Evolutionary conservation across 2,329 filamentous ascomycete species (phyloP).

Genomic region (Xenoacremonium recifei): DNA sequence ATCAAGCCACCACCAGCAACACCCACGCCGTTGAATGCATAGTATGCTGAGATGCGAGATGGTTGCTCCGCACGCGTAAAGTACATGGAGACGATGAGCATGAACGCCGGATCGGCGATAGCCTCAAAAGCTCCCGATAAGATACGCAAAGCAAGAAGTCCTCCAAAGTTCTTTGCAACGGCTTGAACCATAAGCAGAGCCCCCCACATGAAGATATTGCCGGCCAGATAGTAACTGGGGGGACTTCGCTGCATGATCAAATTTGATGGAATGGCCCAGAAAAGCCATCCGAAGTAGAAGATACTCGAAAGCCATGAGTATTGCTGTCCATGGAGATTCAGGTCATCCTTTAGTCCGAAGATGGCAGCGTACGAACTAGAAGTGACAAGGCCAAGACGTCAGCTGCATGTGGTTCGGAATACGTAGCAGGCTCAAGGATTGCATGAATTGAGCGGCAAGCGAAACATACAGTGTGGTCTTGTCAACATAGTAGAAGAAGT

Average conservation of each 20-base stretch:
- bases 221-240: conserved; percentile 35
- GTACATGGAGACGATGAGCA: conserved; percentile 66
- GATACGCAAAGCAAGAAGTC: conserved; percentile 54
- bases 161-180: conserved; percentile 54
- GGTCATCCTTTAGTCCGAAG: conserved; percentile 60
- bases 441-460: too few relatives aligned
- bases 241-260: conserved; percentile 32
- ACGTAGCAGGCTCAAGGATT: too few relatives aligned
- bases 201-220: conserved; percentile 57
- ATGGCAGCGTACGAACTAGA: conserved; percentile 65
- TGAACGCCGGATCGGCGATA: conserved; percentile 47
- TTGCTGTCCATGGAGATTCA: conserved; percentile 54
- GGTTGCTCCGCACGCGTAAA: conserved; percentile 63
- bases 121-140: conserved; percentile 66
- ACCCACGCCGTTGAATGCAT: conserved; percentile 56
- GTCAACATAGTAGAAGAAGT: conserved; percentile 40
- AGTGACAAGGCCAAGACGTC: too few relatives aligned
- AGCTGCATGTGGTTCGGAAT: too few relatives aligned
- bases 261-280: conserved; percentile 34
- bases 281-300: conserved; percentile 39
- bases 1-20: conserved; percentile 55
- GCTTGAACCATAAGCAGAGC: conserved; percentile 48
- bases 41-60: conserved; percentile 58
- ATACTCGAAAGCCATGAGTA: conserved; percentile 46
- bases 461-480: conserved; percentile 48